Percentiles rank a stretch among this genome's conserved stretches.
These are phyloP conservation scores for Bathelium albidoporum DNA, from an alignment of 495 filamentous ascomycete genomes.

Conservation along the genomic window DNA sequence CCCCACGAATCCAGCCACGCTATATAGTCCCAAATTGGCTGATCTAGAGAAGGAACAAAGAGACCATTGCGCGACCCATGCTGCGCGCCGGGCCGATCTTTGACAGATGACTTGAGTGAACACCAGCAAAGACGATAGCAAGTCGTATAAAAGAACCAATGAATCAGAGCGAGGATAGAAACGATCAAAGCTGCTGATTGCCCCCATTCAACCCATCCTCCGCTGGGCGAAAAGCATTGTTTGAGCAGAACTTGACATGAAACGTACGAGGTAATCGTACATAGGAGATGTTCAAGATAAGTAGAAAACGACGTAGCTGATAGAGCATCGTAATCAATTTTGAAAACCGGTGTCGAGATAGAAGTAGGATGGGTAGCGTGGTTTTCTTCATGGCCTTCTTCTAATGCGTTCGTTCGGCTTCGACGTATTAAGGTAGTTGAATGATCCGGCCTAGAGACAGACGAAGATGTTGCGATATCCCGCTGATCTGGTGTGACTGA, in stretches of 20 bases:
- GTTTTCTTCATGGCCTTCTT: neutral
- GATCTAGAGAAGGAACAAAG: neutral
- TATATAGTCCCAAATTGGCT: neutral
- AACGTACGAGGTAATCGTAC: neutral
- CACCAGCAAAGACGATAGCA: neutral
- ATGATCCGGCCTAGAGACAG: neutral
- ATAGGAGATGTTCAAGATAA: neutral
- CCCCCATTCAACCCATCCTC: neutral
- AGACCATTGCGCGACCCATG: neutral
- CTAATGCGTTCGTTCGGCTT: neutral
- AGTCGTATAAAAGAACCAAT: neutral
- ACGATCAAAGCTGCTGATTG: neutral
- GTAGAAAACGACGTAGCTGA: neutral
- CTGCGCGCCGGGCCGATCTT: neutral
- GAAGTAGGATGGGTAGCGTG: neutral
- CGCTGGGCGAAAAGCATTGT: neutral
- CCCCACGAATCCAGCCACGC: neutral
- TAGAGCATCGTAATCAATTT: neutral
- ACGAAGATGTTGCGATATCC: neutral
- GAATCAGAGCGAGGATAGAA: neutral
- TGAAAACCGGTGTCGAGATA: neutral
- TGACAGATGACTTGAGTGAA: neutral
- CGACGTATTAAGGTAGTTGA: neutral
- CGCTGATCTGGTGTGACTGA: neutral
- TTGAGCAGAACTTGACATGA: conserved; percentile 1